phyloP scores from a whole-genome alignment of 2,329 filamentous ascomycete genomes.

The Aureobasidium leucospermi region DNA sequence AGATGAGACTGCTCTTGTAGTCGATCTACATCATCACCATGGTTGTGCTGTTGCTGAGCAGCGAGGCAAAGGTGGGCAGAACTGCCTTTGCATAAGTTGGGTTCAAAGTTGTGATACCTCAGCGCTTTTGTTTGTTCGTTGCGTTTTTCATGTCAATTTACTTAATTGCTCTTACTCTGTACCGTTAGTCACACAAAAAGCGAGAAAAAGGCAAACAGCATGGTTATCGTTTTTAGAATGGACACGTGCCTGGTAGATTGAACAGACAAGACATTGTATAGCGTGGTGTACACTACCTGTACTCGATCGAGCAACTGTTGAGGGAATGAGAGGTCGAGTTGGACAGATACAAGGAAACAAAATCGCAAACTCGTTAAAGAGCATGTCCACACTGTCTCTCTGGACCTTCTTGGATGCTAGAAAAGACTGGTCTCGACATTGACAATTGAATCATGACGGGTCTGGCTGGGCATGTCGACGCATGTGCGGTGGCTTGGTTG shows the following conservation, averaged over 20 bases:
- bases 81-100: constrained; percentile 16
- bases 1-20: constrained; percentile 19
- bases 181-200: constrained; percentile 3
- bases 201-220: constrained; percentile 11
- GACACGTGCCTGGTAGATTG: not conserved
- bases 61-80: constrained; percentile 7
- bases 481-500: not conserved
- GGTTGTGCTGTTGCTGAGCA: constrained; percentile 17
- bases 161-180: constrained; percentile 13
- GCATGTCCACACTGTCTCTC: no score
- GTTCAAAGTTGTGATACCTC: constrained; percentile 26
- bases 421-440: no score
- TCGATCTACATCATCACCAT: constrained; percentile 23
- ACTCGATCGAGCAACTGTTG: no score
- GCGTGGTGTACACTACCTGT: no score
- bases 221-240: constrained; percentile 10
- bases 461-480: not conserved
- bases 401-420: no score
- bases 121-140: constrained; percentile 20
- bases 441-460: no score
- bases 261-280: not conserved
- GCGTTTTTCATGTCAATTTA: constrained; percentile 16
- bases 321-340: no score
- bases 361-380: no score
- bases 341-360: no score